Conservation (phyloP, 768 basidiomycete species). For the Russula compacta region DNA sequence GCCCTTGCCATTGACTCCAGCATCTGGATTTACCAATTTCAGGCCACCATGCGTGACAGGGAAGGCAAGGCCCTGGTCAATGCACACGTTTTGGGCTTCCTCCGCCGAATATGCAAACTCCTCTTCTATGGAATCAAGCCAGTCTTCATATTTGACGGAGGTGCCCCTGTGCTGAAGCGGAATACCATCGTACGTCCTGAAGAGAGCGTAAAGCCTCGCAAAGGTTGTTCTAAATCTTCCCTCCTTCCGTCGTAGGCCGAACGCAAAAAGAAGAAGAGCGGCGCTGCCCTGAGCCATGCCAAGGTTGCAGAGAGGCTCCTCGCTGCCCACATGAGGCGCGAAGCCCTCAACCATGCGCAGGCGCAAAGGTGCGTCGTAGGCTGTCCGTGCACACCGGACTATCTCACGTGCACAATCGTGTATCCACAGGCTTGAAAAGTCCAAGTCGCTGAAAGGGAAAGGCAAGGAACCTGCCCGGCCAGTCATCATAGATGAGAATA, state of each 20-base stretch:
- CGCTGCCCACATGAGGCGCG: slow-evolving; percentile 86
- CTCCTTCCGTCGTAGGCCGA: slow-evolving; percentile 47
- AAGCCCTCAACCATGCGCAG: slow-evolving; percentile 63
- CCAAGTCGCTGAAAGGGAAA: slow-evolving; percentile 32
- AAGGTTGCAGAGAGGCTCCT: slow-evolving; percentile 87
- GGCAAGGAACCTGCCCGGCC: slow-evolving; percentile 37
- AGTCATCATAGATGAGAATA: slow-evolving; percentile 55
- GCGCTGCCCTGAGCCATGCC: slow-evolving; percentile 77
- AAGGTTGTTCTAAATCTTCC: slow-evolving; percentile 8
- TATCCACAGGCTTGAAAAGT: slow-evolving; percentile 3
- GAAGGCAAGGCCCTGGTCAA: slow-evolving; percentile 86
- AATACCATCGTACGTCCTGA: slow-evolving; percentile 64
- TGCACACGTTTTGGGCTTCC: slow-evolving; percentile 87
- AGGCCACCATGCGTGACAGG: slow-evolving; percentile 98
- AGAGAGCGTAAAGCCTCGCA: not conserved
- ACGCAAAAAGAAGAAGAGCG: slow-evolving; percentile 82
- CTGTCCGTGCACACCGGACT: too few relatives aligned
- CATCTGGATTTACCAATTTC: slow-evolving; percentile 99
- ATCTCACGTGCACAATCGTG: not conserved
- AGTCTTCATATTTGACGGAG: slow-evolving; percentile 98
- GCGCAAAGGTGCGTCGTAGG: slow-evolving; percentile 32
- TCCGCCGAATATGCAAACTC: slow-evolving; percentile 86
- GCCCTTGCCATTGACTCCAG: slow-evolving; percentile 95
- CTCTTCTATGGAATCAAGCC: slow-evolving; percentile 97
- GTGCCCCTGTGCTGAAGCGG: slow-evolving; percentile 84